Evolutionary conservation across 2,329 filamentous ascomycete genomes (phyloP).

Genomic region (Phaeoacremonium minimum): DNA sequence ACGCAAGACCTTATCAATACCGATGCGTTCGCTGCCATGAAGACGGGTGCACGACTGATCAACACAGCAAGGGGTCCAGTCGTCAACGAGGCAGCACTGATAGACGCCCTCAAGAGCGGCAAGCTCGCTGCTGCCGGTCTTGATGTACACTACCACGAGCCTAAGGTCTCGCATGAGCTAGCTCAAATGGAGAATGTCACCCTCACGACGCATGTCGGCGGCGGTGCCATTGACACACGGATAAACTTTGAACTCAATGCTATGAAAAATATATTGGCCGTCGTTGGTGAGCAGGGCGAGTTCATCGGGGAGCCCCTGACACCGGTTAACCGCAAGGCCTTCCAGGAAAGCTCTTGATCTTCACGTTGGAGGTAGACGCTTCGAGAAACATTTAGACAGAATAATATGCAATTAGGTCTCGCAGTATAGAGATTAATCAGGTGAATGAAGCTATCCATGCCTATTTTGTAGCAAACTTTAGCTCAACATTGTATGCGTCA

Average conservation of each 20-base stretch:
- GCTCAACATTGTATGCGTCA: no score
- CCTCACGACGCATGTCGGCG: constrained; percentile 29
- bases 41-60: constrained; percentile 39
- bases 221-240: constrained; percentile 29
- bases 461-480: no score
- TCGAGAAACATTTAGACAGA: no score
- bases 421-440: no score
- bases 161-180: constrained; percentile 33
- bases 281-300: constrained; percentile 14
- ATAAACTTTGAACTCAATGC: constrained; percentile 33
- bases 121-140: constrained; percentile 40
- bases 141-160: constrained; percentile 52
- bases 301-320: constrained; percentile 12
- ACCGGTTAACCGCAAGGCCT: constrained; percentile 12
- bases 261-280: constrained; percentile 27
- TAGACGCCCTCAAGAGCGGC: constrained; percentile 39
- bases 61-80: constrained; percentile 49
- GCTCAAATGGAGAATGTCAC: constrained; percentile 33
- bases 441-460: no score
- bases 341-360: no score
- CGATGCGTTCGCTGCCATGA: constrained; percentile 37
- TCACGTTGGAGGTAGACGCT: no score
- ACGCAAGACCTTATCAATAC: constrained; percentile 18
- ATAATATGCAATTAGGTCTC: no score
- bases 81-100: constrained; percentile 45